These are phyloP conservation scores for Graphiopsis chlorocephala DNA, from an alignment of 2,329 filamentous ascomycete genomes.

Conservation along the genomic window DNA sequence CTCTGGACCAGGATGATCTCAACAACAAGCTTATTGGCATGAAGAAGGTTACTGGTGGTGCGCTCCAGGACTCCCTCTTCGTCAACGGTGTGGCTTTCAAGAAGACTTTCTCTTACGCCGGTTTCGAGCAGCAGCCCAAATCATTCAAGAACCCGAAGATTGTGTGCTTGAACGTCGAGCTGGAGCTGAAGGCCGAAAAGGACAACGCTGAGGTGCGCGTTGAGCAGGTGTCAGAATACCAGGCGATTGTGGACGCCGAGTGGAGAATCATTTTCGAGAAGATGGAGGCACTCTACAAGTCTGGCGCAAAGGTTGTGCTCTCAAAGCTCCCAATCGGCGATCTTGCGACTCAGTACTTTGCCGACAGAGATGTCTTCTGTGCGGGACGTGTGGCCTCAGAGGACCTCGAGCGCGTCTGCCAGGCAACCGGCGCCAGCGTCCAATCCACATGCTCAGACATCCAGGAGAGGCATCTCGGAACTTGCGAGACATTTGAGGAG, in stretches of 20 bases:
- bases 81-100: constrained; percentile 99
- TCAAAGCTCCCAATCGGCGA: constrained; percentile 97
- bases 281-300: constrained; percentile 90
- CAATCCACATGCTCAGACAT: constrained; percentile 98
- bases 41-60: constrained; percentile 97
- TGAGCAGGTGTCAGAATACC: constrained; percentile 97
- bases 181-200: constrained; percentile 98
- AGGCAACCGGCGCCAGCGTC: constrained; percentile 85
- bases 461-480: constrained; percentile 72
- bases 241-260: constrained; percentile 97
- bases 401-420: constrained; percentile 93
- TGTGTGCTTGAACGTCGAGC: constrained; percentile 93
- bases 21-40: constrained; percentile 98
- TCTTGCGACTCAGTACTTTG: constrained; percentile 90
- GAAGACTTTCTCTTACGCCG: constrained; percentile 98
- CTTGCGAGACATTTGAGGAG: constrained; percentile 88
- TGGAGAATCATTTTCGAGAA: constrained; percentile 99
- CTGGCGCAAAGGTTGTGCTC: constrained; percentile 93
- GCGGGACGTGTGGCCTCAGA: constrained; percentile 87
- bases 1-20: constrained; percentile 92
- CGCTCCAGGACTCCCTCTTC: constrained; percentile 91
- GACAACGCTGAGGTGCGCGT: constrained; percentile 98
- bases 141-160: constrained; percentile 92
- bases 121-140: constrained; percentile 99
- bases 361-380: constrained; percentile 97